phyloP scores from a whole-genome alignment of 352 stramenopile genomes.

The Pythium brachiatum region DNA sequence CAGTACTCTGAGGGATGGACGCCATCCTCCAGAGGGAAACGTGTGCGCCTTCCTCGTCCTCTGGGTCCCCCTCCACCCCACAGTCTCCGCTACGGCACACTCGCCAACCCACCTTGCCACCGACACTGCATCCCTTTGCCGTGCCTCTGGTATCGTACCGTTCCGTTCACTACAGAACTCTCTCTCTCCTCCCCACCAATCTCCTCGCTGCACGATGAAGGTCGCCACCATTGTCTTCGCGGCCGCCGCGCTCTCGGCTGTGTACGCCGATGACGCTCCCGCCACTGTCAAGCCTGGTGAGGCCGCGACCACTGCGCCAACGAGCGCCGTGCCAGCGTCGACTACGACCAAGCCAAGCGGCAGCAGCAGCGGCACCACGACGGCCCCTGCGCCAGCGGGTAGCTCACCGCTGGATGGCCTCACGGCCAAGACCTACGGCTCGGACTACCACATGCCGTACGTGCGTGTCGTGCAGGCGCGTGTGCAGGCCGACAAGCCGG shows the following conservation, averaged over 20 bases:
- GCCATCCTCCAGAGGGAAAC: neutral
- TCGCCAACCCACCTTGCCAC: neutral
- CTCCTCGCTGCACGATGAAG: neutral
- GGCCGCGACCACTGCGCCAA: neutral
- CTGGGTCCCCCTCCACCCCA: neutral
- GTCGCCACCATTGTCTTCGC: slow-evolving; percentile 8
- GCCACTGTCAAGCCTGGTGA: neutral
- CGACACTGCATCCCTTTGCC: neutral
- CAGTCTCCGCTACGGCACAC: neutral
- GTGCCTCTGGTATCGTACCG: neutral
- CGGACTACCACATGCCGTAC: slow-evolving; percentile 53
- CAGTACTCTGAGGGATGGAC: neutral
- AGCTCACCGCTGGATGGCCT: neutral
- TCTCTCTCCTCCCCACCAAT: neutral
- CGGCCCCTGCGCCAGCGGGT: neutral
- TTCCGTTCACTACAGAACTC: neutral
- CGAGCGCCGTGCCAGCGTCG: neutral
- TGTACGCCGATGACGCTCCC: neutral
- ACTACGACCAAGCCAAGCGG: slow-evolving; percentile 1
- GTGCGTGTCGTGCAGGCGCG: slow-evolving; percentile 61
- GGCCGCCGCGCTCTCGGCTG: neutral
- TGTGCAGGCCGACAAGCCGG: slow-evolving; percentile 61
- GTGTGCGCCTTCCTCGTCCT: neutral
- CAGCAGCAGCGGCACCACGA: neutral
- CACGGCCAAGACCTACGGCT: slow-evolving; percentile 13